These are phyloP conservation scores for Terana coerulea DNA, from an alignment of 768 basidiomycete genomes.

Conservation along the genomic window DNA sequence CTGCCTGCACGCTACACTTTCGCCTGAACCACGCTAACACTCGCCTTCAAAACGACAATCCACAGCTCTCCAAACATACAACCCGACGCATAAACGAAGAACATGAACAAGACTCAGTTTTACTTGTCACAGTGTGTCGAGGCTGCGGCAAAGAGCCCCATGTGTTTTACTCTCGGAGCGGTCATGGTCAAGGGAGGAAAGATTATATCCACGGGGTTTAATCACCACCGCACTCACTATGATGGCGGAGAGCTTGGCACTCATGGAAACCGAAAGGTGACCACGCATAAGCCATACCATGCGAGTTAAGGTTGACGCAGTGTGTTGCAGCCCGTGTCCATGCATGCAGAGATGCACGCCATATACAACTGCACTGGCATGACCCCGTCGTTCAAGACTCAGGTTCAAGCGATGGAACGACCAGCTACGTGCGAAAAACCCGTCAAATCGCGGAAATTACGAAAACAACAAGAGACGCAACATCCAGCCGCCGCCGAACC, in stretches of 20 bases:
- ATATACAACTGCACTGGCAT: conserved; percentile 49
- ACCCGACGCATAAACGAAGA: conserved; percentile 3
- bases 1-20: too few relatives aligned
- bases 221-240: conserved; percentile 53
- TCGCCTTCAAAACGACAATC: conserved; percentile 4
- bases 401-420: conserved; percentile 41
- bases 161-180: conserved; percentile 46
- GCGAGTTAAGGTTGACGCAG: conserved; percentile 3
- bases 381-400: conserved; percentile 50
- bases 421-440: conserved; percentile 16
- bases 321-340: conserved; percentile 32
- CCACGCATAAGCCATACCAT: conserved; percentile 46
- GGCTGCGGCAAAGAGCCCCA: conserved; percentile 46
- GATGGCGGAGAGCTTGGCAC: conserved; percentile 39
- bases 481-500: too few relatives aligned
- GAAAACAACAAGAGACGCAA: conserved; percentile 13
- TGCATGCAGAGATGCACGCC: conserved; percentile 62
- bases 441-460: conserved; percentile 18
- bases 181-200: conserved; percentile 54
- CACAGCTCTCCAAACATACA: conserved; percentile 9
- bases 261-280: conserved; percentile 37
- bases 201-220: conserved; percentile 47
- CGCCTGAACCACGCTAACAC: too few relatives aligned
- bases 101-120: conserved; percentile 47
- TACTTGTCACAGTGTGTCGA: conserved; percentile 48